Evolutionary conservation across 2,329 filamentous ascomycete genomes (phyloP), one percentile per base, ranked within the genome.

Genomic region (Fusarium pseudonygamai): DNA sequence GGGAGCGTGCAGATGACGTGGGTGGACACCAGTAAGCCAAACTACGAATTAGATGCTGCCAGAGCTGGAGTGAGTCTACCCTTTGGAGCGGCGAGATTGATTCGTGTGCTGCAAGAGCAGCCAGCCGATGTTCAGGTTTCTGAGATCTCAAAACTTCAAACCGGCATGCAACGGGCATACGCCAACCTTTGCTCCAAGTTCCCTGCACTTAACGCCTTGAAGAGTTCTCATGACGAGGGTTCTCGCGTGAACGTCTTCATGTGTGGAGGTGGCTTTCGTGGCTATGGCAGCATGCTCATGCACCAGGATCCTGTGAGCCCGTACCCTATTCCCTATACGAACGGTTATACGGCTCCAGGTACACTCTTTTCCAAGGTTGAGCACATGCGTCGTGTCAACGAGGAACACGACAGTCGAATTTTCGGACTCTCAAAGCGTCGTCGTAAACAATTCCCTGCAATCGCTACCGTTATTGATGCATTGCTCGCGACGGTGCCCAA

Each of bases 231-330:
- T 34, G 76, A 80, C 28, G 71, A 68, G 24, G 76, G 77, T 45
- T 70, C 74, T 55, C 88, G 88, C 9, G 85, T 95, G 64, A 90
- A 92, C 39, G 85, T 97, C 14, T 97, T 95, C 80, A 90, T 98
- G 64, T 97, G 93, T 71, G 95, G 95, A 47, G 95, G 95, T 30
- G 95, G 95, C 1, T 97, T 97, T 79, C 87, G 95, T 40, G 95
- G 95, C 22, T 97, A 97, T 86, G 95, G 95, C 12, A 97, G 94
- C 81, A 91, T 97, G 78, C 86, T 97, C 59, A 95, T 97, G 92
- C 91, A 93, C 79, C 88, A 89, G 74, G 93, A 96, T 77, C 82
- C 85, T 11, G 88, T 94, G 47, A 85, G 88, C 60, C 94, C 94
- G 0, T 98, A 97, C 80, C 95, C 95, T 0, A 93, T 97, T 32